Evolutionary conservation across 352 stramenopile species (phyloP), one percentile per base, ranked within the genome.

Genomic region (Phytophthora constricta): DNA sequence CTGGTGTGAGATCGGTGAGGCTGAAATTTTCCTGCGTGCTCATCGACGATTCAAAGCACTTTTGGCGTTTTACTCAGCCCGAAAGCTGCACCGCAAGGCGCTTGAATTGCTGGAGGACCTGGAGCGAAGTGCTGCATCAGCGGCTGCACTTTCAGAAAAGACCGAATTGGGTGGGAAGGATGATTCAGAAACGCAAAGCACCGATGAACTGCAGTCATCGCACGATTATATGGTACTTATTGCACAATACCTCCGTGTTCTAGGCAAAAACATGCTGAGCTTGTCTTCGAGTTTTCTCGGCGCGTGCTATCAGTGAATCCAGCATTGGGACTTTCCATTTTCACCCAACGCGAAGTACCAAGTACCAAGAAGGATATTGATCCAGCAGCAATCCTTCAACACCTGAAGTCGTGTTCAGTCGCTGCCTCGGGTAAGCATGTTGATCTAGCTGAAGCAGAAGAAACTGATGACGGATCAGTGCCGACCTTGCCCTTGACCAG

Each of bases 231-330:
- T 90, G 54, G 74, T 81, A 26, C 74, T 84, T 9, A 93, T 87
- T 16, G 72, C 80, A 4, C 62, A 86, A 42, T 96, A 94, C 47
- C 73, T 96, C 37, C 79, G 83, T 27, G 61, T 72, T 34, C 73
- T 96, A 5, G 80, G 74, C 4, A 80, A 88, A 42, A 83, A 20
- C 86, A 91, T 43, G 72, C 71, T 1, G 79, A 92, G 39, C 65
- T 96, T 5, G 77, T 96, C 20, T 94, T 93, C 48, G 87, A 94
- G 49, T 96, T 93, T 66, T 94, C 87, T 7, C 78, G 81, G 0
- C 86, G 84, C 28, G 71, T 96, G 1, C 59, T 96, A 41, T 78
- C 73, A 10, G 71, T 81, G 9, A 76, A 81, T 23, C 84, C 87
- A 9, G 25, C 62, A 8, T 61, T 94, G 3, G 86, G 87, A 0